phyloP scores from a whole-genome alignment of 2,329 filamentous ascomycete species.

The Fusarium acutatum region DNA sequence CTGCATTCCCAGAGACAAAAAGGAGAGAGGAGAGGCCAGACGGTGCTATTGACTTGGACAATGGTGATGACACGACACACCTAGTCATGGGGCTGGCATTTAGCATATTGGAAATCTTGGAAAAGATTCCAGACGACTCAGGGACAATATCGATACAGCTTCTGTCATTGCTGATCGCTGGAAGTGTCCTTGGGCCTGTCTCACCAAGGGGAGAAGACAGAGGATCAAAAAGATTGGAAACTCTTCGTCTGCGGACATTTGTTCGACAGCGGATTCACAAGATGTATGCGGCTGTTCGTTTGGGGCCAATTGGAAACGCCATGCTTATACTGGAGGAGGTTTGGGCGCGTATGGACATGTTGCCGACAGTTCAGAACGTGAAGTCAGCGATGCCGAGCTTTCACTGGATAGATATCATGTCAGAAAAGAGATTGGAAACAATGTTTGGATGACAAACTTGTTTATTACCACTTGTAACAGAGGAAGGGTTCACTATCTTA shows the following conservation, averaged over 20 bases:
- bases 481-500: background rate
- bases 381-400: background rate
- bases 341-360: conserved; percentile 20
- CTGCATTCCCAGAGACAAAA: conserved; percentile 11
- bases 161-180: conserved; percentile 10
- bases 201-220: background rate
- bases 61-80: background rate
- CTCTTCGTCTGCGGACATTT: background rate
- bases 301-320: conserved; percentile 6
- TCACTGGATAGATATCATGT: conserved; percentile 29
- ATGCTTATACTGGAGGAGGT: conserved; percentile 13
- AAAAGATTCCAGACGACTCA: conserved; percentile 6
- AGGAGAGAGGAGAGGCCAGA: background rate
- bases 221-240: background rate
- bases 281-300: background rate
- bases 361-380: background rate
- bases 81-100: background rate
- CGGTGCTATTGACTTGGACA: background rate
- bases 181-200: background rate
- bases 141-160: conserved; percentile 15
- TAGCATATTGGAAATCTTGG: background rate
- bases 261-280: background rate
- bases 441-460: conserved; percentile 13
- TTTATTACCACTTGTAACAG: background rate
- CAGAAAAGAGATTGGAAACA: conserved; percentile 14